Evolutionary conservation across 768 basidiomycete species (phyloP).

Genomic region (Collybia sordida): DNA sequence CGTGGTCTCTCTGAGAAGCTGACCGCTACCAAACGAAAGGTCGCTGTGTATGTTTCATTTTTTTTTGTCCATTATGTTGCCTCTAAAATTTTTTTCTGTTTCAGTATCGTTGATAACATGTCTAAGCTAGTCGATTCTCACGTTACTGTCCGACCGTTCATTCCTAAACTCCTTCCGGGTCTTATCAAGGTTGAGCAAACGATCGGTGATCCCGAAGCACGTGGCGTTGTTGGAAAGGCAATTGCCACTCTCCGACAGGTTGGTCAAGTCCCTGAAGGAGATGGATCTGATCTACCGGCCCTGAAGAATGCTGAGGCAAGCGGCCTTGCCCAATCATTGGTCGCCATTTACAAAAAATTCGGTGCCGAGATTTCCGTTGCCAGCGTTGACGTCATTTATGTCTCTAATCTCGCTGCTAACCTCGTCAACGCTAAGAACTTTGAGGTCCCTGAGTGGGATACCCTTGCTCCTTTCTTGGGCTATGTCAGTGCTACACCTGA

Average conservation of each 20-base stretch:
- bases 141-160: conserved; percentile 93
- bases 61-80: conserved; percentile 11
- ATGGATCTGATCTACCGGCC: conserved; percentile 91
- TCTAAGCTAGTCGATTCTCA: conserved; percentile 95
- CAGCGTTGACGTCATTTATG: conserved; percentile 65
- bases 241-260: conserved; percentile 96
- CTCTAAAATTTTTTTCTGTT: conserved; percentile 13
- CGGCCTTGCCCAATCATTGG: conserved; percentile 63
- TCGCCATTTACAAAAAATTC: conserved; percentile 84
- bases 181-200: conserved; percentile 93
- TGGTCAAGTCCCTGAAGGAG: conserved; percentile 85
- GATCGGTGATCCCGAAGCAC: conserved; percentile 98
- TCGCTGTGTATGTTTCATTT: conserved; percentile 77
- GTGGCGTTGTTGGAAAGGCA: conserved; percentile 86
- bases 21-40: conserved; percentile 95
- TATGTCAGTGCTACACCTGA: conserved; percentile 68
- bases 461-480: conserved; percentile 72
- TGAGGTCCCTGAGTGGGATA: conserved; percentile 85
- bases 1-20: conserved; percentile 95
- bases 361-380: conserved; percentile 58
- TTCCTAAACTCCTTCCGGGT: conserved; percentile 93
- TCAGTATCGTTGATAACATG: conserved; percentile 96
- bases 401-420: conserved; percentile 77
- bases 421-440: conserved; percentile 92
- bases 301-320: conserved; percentile 73